Conservation (phyloP, 345 rosid species). For the Aegle marmelos region DNA sequence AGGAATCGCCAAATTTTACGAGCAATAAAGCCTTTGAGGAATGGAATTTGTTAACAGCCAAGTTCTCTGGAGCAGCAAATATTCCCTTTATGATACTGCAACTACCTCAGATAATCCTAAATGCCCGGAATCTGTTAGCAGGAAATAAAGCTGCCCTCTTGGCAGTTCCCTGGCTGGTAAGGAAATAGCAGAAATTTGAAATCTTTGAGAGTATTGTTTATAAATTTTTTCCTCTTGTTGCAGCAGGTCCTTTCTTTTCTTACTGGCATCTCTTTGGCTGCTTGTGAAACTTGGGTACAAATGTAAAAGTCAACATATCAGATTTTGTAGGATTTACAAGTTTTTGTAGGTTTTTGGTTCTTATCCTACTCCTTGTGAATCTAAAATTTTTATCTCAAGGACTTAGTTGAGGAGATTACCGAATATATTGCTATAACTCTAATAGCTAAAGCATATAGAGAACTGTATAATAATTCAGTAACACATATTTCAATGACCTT, state of each 20-base stretch:
- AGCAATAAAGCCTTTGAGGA: constrained; percentile 38
- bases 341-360: not conserved
- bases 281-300: not conserved
- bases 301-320: not conserved
- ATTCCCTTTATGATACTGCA: constrained; percentile 80
- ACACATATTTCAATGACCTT: not conserved
- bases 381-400: not conserved
- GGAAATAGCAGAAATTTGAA: not conserved
- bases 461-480: not conserved
- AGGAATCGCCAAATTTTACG: constrained; percentile 43
- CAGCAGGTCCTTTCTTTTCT: not conserved
- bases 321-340: not conserved
- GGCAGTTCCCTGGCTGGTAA: constrained; percentile 93
- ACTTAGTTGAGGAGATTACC: not conserved
- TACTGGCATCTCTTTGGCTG: not conserved
- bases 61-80: constrained; percentile 67
- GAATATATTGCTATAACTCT: not conserved
- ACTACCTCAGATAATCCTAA: constrained; percentile 88
- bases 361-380: not conserved
- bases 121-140: constrained; percentile 67
- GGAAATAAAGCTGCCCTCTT: constrained; percentile 78
- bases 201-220: not conserved
- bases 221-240: not conserved
- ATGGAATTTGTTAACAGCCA: constrained; percentile 88
- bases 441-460: not conserved